Conservation (phyloP, 164 flowering plant species). For the Sextonia rubra region DNA sequence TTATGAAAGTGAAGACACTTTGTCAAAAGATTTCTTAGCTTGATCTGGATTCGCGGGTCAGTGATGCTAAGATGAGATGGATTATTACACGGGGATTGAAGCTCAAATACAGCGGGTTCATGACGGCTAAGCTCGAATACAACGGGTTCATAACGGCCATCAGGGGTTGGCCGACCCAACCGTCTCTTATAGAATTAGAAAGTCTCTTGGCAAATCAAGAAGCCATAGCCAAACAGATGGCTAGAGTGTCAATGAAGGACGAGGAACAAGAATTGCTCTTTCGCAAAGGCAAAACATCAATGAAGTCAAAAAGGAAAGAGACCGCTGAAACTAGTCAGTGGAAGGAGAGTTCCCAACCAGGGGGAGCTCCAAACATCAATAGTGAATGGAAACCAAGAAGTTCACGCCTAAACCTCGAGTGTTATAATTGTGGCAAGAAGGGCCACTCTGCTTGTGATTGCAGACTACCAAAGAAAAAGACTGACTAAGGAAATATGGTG, state of each 20-base stretch:
- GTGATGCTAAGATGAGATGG: not conserved
- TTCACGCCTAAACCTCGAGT: too few species aligned
- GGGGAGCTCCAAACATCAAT: too few species aligned
- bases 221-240: not conserved
- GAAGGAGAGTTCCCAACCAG: too few species aligned
- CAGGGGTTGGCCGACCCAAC: not conserved
- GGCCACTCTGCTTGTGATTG: too few species aligned
- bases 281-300: too few species aligned
- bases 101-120: not conserved
- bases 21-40: not conserved
- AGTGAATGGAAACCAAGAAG: too few species aligned
- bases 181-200: not conserved
- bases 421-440: too few species aligned
- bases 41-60: not conserved
- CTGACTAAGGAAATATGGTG: too few species aligned
- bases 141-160: not conserved
- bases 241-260: not conserved
- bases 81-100: not conserved
- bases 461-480: too few species aligned
- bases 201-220: not conserved
- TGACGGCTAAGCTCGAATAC: not conserved
- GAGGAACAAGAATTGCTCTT: too few species aligned
- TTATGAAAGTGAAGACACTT: slow-evolving; percentile 2
- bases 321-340: too few species aligned
- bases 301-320: too few species aligned